Percentiles rank a stretch among this genome's conserved stretches.
These are phyloP conservation scores for Ophiostoma ips DNA, from an alignment of 2,329 filamentous ascomycete species.

Conservation along the genomic window DNA sequence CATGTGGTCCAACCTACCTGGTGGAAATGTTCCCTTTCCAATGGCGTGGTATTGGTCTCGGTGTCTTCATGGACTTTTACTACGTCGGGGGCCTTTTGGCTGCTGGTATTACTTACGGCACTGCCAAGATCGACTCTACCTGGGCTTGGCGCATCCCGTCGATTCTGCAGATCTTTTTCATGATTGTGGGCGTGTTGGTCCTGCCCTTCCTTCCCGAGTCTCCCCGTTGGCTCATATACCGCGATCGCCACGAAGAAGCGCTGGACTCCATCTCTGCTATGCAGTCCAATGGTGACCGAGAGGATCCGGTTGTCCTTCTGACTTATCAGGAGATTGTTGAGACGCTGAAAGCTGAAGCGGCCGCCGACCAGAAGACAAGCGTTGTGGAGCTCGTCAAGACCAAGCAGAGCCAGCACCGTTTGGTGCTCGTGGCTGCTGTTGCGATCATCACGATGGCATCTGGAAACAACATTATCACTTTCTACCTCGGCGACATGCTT, in stretches of 20 bases:
- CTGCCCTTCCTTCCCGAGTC: constrained; percentile 11
- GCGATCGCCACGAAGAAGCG: constrained; percentile 16
- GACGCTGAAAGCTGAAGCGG: constrained; percentile 4
- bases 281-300: constrained; percentile 18
- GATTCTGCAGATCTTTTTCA: constrained; percentile 14
- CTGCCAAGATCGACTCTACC: constrained; percentile 2
- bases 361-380: not conserved
- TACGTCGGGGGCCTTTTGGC: not conserved
- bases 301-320: not conserved
- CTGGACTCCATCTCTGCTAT: constrained; percentile 24
- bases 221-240: constrained; percentile 10
- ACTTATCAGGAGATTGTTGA: constrained; percentile 10
- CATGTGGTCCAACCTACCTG: constrained; percentile 4
- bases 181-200: constrained; percentile 16
- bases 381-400: not conserved
- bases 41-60: constrained; percentile 23
- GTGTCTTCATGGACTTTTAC: constrained; percentile 17
- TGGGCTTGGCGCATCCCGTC: constrained; percentile 15
- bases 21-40: constrained; percentile 6
- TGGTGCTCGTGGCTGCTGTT: constrained; percentile 1
- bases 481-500: constrained; percentile 5
- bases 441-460: constrained; percentile 5
- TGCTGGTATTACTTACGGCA: constrained; percentile 5
- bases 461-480: constrained; percentile 12
- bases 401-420: not conserved